Evolutionary conservation across 1,284 basidiomycete species (phyloP).

Genomic region (Sphagnurus paluster): DNA sequence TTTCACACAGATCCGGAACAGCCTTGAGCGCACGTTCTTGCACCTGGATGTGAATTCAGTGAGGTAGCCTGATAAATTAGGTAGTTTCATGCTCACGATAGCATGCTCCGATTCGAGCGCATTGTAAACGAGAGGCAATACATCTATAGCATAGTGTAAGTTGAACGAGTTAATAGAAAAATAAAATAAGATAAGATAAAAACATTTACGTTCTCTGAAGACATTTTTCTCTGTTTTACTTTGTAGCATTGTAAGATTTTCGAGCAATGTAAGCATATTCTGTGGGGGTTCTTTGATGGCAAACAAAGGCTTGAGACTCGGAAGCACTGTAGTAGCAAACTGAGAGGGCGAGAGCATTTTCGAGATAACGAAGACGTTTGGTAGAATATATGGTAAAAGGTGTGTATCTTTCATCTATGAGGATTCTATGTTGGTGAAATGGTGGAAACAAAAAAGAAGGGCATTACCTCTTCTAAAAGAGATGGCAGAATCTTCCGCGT

Average conservation of each 20-base stretch:
- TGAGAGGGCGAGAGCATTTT: slow-evolving; percentile 76
- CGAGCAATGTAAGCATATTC: slow-evolving; percentile 91
- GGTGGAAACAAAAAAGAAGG: neutral
- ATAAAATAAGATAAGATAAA: neutral
- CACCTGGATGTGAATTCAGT: slow-evolving; percentile 48
- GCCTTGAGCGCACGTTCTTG: slow-evolving; percentile 89
- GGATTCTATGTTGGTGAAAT: slow-evolving; percentile 1
- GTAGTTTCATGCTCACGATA: slow-evolving; percentile 43
- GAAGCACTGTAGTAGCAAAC: slow-evolving; percentile 82
- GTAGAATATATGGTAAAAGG: slow-evolving; percentile 93
- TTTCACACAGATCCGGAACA: slow-evolving; percentile 89
- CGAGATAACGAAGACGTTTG: slow-evolving; percentile 94
- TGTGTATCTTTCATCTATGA: slow-evolving; percentile 89
- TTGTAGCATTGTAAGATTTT: slow-evolving; percentile 87
- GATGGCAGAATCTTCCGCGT: slow-evolving; percentile 93
- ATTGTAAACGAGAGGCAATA: slow-evolving; percentile 93
- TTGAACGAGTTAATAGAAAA: too few relatives aligned
- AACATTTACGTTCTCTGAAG: slow-evolving; percentile 82
- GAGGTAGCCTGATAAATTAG: neutral
- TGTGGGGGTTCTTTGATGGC: slow-evolving; percentile 93
- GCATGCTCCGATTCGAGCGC: slow-evolving; percentile 93
- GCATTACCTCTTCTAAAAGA: slow-evolving; percentile 84
- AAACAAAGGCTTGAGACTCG: slow-evolving; percentile 90
- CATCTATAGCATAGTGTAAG: slow-evolving; percentile 56
- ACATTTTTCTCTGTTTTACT: slow-evolving; percentile 85